phyloP scores from a whole-genome alignment of 345 rosid species.

The Melastoma malabathricum region DNA sequence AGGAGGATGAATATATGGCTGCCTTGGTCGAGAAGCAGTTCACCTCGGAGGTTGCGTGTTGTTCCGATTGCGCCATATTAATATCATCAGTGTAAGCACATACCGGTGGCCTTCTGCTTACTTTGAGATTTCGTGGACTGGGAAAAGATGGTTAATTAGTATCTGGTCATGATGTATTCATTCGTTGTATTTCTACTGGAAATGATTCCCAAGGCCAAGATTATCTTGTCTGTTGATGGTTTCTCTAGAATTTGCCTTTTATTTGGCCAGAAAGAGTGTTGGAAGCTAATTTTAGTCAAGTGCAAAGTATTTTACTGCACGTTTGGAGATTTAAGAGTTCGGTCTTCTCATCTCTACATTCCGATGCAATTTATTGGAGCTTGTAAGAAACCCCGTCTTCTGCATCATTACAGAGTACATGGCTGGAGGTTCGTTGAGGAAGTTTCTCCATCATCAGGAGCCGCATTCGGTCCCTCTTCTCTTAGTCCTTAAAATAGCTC shows the following conservation, averaged over 20 bases:
- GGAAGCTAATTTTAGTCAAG: too few relatives aligned
- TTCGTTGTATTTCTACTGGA: too few relatives aligned
- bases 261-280: too few relatives aligned
- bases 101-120: background rate
- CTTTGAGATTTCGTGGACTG: too few relatives aligned
- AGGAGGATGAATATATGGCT: conserved; percentile 61
- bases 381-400: conserved; percentile 55
- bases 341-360: conserved; percentile 3
- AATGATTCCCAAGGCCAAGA: too few relatives aligned
- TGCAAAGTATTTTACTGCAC: too few relatives aligned
- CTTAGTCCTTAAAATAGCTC: conserved; percentile 46
- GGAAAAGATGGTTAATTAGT: too few relatives aligned
- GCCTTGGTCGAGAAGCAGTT: conserved; percentile 48
- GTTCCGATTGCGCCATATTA: conserved; percentile 42
- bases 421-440: conserved; percentile 55
- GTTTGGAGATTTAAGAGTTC: background rate
- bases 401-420: conserved; percentile 65
- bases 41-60: conserved; percentile 62
- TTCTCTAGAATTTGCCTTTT: too few relatives aligned
- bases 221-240: too few relatives aligned
- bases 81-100: conserved; percentile 51
- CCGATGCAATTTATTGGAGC: conserved; percentile 57
- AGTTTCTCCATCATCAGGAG: conserved; percentile 58
- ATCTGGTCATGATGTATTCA: too few relatives aligned
- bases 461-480: conserved; percentile 50